phyloP scores from a whole-genome alignment of 805 yeast species.

The Wickerhamomyces sydowiorum region DNA sequence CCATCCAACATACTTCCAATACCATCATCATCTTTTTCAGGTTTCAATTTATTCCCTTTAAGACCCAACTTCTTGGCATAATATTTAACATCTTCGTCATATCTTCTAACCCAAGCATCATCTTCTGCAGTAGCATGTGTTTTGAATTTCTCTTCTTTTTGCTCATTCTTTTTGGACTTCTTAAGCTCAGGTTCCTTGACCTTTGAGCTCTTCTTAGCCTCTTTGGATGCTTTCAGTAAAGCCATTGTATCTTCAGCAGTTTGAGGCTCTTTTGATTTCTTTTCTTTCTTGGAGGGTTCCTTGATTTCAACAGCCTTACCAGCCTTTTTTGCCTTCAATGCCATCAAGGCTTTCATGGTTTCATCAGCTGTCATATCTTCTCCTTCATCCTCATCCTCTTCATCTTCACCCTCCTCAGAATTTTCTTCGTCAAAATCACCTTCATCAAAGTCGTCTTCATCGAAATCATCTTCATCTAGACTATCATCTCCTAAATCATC shows the following conservation, averaged over 20 bases:
- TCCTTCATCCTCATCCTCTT: conserved; percentile 15
- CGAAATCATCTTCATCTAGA: conserved; percentile 22
- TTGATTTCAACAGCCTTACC: background rate
- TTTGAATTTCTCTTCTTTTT: conserved; percentile 7
- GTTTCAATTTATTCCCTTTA: conserved; percentile 47
- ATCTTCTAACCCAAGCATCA: conserved; percentile 44
- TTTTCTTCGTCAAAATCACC: conserved; percentile 16
- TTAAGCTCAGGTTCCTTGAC: conserved; percentile 16
- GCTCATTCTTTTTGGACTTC: conserved; percentile 9
- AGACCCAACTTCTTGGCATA: conserved; percentile 80
- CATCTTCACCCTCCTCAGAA: conserved; percentile 15
- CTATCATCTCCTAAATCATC: conserved; percentile 8
- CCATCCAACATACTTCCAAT: conserved; percentile 83
- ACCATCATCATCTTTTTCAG: conserved; percentile 60
- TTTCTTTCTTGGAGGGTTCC: conserved; percentile 19
- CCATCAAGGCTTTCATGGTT: conserved; percentile 38
- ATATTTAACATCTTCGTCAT: conserved; percentile 74
- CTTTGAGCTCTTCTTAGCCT: conserved; percentile 12
- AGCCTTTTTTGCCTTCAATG: conserved; percentile 29
- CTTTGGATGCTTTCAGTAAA: conserved; percentile 29
- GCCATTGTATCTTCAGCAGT: conserved; percentile 39
- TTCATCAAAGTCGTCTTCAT: conserved; percentile 8
- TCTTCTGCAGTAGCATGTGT: conserved; percentile 37
- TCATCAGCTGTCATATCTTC: conserved; percentile 30
- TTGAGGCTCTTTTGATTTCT: conserved; percentile 14